A percentile compares a stretch with the other conserved stretches of the same genome.
These are phyloP conservation scores for Pseudogymnoascus sp. DNA, from an alignment of 2,329 filamentous ascomycete genomes.

Conservation along the genomic window DNA sequence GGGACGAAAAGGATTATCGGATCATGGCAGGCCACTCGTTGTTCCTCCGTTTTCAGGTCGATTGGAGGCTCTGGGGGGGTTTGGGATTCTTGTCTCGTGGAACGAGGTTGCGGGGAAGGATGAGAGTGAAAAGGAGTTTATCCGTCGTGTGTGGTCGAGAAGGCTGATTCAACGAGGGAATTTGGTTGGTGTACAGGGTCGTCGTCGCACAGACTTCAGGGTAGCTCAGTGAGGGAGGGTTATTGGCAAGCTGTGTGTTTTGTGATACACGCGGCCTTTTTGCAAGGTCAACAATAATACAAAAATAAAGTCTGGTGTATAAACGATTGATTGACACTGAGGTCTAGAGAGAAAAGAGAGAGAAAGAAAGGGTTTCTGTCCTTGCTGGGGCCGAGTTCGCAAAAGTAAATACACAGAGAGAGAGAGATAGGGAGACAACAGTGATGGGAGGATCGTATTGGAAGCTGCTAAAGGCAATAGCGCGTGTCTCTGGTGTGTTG, in stretches of 20 bases:
- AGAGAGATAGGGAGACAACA: background rate
- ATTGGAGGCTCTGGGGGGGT: background rate
- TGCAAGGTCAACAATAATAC: background rate
- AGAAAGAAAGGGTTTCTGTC: background rate
- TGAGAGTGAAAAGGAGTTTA: background rate
- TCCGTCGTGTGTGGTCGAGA: background rate
- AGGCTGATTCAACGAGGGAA: background rate
- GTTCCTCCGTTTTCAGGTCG: background rate
- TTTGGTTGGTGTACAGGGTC: conserved; percentile 1
- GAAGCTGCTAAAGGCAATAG: conserved; percentile 1
- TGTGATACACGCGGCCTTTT: background rate
- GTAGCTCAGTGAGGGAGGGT: background rate
- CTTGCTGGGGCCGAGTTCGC: background rate
- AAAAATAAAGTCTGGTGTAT: background rate
- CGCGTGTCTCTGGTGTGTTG: background rate
- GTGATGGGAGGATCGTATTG: background rate
- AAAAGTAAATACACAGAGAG: background rate
- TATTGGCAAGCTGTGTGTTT: background rate
- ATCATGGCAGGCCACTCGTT: background rate
- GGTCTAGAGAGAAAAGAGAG: background rate
- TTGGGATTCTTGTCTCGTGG: background rate
- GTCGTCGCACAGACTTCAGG: conserved; percentile 1
- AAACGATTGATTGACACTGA: background rate
- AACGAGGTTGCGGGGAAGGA: background rate
- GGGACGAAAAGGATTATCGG: background rate